Base-by-base conservation (phyloP, 2,329 filamentous ascomycete genomes). In the Xylaria sp. region DNA sequence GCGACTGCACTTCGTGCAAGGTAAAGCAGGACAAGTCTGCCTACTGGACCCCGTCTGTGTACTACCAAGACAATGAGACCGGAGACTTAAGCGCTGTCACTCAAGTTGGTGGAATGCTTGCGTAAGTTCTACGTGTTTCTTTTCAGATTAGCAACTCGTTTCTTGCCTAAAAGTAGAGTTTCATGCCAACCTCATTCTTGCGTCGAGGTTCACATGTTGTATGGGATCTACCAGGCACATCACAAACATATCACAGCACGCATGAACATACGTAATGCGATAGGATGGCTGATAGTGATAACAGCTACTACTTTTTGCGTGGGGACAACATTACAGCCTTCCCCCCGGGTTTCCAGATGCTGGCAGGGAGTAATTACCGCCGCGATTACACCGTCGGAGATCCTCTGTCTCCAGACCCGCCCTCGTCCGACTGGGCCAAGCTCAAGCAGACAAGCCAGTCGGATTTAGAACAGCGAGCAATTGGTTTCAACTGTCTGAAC, bases 401-500 rank as follows among this genome's bases (percentile, higher is more conserved):
- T 59, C 87, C 87, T 2, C 84, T 84, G 63, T 77, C 83, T 38
- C 81, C 84, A 20, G 84, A 87, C 60, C 78, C 84, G 2, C 74
- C 75, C 56, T 90, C 91, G 74, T 91, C 90, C 11, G 60, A 73
- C 20, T 97, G 92, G 92, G 73, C 73, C 20, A 68, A 73, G 1
- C 75, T 85, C 4, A 83, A 87, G 55, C 81, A 83, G 65, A 88
- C 87, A 9, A 73, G 69, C 43, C 92, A 96, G 76, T 71, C 74
- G 16, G 83, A 86, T 48, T 82, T 97, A 37, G 76, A 76, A 46
- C 89, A 96, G 77, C 91, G 92, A 57, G 91, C 92, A 8, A 65
- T 97, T 22, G 93, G 94, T 2, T 96, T 96, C 83, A 97, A 97
- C 79, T 97, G 94, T 74, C 76, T 99, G 56, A 87, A 97, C 82